phyloP scores from a whole-genome alignment of 2,329 filamentous ascomycete species.

The Xylariaceae sp. region DNA sequence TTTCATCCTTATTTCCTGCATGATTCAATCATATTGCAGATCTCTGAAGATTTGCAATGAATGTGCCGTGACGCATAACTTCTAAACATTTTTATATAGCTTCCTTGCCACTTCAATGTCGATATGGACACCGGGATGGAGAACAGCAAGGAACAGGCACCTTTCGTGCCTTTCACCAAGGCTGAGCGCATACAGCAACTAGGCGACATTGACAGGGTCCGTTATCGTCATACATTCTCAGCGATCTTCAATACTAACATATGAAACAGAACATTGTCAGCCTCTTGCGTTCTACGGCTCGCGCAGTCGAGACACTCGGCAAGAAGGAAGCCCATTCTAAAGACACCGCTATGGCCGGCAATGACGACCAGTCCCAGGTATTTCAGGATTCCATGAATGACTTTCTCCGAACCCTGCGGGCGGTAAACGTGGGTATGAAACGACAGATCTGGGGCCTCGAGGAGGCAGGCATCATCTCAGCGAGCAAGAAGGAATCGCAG shows the following conservation, averaged over 20 bases:
- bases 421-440: constrained; percentile 73
- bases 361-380: constrained; percentile 53
- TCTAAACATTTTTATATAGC: background rate
- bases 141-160: constrained; percentile 26
- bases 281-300: constrained; percentile 61
- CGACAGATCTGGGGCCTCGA: constrained; percentile 79
- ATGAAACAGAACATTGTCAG: constrained; percentile 39
- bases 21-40: too few species aligned
- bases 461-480: constrained; percentile 74
- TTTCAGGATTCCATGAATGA: constrained; percentile 64
- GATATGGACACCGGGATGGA: constrained; percentile 17
- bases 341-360: constrained; percentile 39
- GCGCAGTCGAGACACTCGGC: constrained; percentile 66
- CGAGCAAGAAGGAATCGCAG: constrained; percentile 36
- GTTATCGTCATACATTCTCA: constrained; percentile 5
- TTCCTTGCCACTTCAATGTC: background rate
- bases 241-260: constrained; percentile 27
- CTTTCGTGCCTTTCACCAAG: constrained; percentile 64
- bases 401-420: constrained; percentile 74
- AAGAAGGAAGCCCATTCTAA: constrained; percentile 43
- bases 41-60: background rate
- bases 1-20: too few species aligned
- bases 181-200: constrained; percentile 81
- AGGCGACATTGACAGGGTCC: constrained; percentile 73
- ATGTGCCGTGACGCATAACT: background rate